These are phyloP conservation scores for Tillandsia fasciculata DNA, from an alignment of 176 grass and related monocot species.

Conservation along the genomic window DNA sequence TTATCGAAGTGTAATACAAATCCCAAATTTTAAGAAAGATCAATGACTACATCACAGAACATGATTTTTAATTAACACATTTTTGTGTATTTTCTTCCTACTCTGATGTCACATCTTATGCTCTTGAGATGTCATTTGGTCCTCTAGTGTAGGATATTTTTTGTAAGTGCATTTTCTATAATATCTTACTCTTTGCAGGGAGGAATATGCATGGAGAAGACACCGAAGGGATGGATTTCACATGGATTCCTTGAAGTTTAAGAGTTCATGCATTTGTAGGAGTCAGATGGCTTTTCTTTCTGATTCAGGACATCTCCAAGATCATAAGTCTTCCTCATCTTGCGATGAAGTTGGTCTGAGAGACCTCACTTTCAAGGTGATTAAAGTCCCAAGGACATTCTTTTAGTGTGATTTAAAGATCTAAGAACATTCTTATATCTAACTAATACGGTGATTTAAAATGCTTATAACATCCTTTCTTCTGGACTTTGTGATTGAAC, in stretches of 20 bases:
- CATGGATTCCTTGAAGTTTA: slow-evolving; percentile 17
- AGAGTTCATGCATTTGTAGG: slow-evolving; percentile 16
- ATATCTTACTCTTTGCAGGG: slow-evolving; percentile 18
- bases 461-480: not conserved
- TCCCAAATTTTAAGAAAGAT: too few relatives aligned
- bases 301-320: slow-evolving; percentile 25
- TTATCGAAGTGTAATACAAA: too few relatives aligned
- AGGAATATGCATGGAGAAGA: slow-evolving; percentile 25
- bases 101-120: not conserved
- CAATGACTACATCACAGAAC: too few relatives aligned
- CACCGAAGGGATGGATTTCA: slow-evolving; percentile 13
- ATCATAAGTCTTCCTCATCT: slow-evolving; percentile 20
- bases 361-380: slow-evolving; percentile 63
- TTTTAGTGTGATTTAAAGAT: not conserved
- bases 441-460: not conserved
- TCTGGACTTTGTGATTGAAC: not conserved
- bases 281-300: slow-evolving; percentile 18
- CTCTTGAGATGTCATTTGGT: not conserved
- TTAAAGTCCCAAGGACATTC: not conserved
- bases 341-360: slow-evolving; percentile 47
- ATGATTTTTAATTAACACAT: too few relatives aligned
- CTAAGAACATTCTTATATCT: not conserved
- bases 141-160: not conserved
- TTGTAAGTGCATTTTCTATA: not conserved
- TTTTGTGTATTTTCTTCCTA: not conserved